These are phyloP conservation scores for Pythium oligandrum DNA, from an alignment of 352 stramenopile species.

Conservation along the genomic window DNA sequence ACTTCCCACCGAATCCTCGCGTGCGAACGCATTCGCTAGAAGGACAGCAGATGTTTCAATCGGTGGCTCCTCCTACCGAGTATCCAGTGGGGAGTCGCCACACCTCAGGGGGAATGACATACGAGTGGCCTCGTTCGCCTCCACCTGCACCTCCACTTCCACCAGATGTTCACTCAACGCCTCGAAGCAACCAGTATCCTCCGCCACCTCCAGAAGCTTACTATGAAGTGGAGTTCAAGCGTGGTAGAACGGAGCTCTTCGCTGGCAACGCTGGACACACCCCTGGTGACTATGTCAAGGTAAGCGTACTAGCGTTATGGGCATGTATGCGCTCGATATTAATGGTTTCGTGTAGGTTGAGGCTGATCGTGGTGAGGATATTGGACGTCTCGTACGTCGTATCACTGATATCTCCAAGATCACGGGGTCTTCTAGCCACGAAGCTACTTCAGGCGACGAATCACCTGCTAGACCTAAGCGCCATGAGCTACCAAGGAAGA, in stretches of 20 bases:
- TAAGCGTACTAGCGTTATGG: conserved; percentile 8
- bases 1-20: conserved; percentile 48
- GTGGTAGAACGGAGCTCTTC: conserved; percentile 88
- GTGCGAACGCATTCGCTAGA: conserved; percentile 78
- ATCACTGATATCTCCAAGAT: conserved; percentile 83
- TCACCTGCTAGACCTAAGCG: conserved; percentile 47
- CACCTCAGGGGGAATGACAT: conserved; percentile 50
- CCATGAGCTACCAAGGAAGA: conserved; percentile 79
- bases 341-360: conserved; percentile 79
- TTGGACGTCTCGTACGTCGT: conserved; percentile 91
- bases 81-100: conserved; percentile 58
- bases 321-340: not conserved
- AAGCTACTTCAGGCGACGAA: conserved; percentile 29
- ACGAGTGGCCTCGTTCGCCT: conserved; percentile 57
- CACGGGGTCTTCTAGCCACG: conserved; percentile 22
- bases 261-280: conserved; percentile 83
- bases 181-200: conserved; percentile 32
- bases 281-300: conserved; percentile 93
- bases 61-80: conserved; percentile 31
- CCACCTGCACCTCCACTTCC: conserved; percentile 52
- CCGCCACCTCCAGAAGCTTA: conserved; percentile 70
- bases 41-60: conserved; percentile 49
- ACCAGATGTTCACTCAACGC: conserved; percentile 29
- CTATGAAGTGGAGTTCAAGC: conserved; percentile 96
- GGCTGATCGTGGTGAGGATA: conserved; percentile 96